Percentiles rank a stretch among this genome's conserved stretches.
These are phyloP conservation scores for Carex kokanica DNA, from an alignment of 176 grass and related monocot genomes.

Conservation along the genomic window DNA sequence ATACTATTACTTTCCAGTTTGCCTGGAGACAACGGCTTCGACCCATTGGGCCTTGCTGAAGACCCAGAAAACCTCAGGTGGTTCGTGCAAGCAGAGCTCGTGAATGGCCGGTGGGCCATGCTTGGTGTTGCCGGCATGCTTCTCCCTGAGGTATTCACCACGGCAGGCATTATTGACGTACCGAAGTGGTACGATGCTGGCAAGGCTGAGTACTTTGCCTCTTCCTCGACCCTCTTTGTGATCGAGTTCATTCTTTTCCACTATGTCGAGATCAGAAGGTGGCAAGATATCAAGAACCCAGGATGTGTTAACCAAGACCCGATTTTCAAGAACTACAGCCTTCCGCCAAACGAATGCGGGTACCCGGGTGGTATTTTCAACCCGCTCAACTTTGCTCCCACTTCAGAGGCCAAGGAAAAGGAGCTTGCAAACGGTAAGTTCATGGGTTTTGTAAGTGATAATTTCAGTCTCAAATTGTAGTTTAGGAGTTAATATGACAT, in stretches of 20 bases:
- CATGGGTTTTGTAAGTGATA: background rate
- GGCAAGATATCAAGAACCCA: conserved; percentile 90
- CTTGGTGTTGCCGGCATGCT: conserved; percentile 86
- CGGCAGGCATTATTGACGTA: conserved; percentile 51
- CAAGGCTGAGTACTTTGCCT: conserved; percentile 74
- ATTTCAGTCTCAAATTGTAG: background rate
- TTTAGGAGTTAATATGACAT: background rate
- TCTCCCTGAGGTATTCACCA: conserved; percentile 74
- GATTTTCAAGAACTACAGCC: conserved; percentile 82
- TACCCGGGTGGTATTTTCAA: conserved; percentile 74
- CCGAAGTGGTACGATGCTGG: conserved; percentile 86
- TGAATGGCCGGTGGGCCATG: conserved; percentile 89
- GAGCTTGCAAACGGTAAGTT: conserved; percentile 66
- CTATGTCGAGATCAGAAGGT: conserved; percentile 79
- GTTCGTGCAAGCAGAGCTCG: conserved; percentile 87
- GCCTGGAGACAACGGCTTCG: conserved; percentile 68
- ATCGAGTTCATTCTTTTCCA: conserved; percentile 86
- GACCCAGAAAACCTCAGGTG: conserved; percentile 87
- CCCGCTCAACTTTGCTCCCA: conserved; percentile 69
- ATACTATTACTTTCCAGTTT: conserved; percentile 27
- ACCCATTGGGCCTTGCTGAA: conserved; percentile 69
- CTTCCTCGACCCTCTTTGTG: conserved; percentile 73
- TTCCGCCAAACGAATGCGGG: conserved; percentile 49
- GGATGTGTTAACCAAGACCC: conserved; percentile 76
- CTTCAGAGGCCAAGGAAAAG: conserved; percentile 69